Conservation (phyloP, 2,329 filamentous ascomycete species). For the Tolypocladium endophyticum region DNA sequence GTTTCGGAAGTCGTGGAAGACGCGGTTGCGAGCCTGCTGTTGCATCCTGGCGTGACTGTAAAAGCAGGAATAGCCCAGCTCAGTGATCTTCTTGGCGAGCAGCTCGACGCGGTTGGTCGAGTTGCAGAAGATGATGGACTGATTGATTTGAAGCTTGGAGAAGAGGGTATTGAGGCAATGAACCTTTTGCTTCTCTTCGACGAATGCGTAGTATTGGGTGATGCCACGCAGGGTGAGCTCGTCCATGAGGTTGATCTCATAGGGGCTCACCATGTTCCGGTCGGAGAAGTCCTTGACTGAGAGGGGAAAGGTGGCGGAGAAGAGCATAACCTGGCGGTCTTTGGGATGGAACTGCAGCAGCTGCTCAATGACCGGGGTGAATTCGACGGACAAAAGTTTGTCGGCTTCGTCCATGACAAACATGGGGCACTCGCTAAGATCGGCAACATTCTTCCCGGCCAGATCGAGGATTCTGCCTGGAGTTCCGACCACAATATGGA, state of each 20-base stretch:
- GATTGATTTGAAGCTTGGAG: conserved; percentile 98
- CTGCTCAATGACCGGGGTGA: conserved; percentile 95
- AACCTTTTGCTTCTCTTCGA: conserved; percentile 98
- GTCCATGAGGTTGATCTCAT: conserved; percentile 99
- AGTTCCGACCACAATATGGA: conserved; percentile 96
- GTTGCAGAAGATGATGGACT: conserved; percentile 99
- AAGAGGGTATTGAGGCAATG: conserved; percentile 98
- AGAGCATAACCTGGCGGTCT: conserved; percentile 98
- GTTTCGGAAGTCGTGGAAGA: conserved; percentile 98
- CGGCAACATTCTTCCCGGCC: conserved; percentile 91
- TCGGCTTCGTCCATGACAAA: conserved; percentile 99
- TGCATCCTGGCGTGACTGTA: conserved; percentile 99
- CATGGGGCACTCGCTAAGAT: conserved; percentile 90
- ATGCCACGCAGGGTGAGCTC: conserved; percentile 96
- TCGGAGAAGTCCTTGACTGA: conserved; percentile 98
- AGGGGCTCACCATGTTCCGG: conserved; percentile 92
- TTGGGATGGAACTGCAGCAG: conserved; percentile 91
- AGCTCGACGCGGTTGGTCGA: conserved; percentile 97
- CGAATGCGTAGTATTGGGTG: conserved; percentile 98
- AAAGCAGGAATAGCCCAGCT: conserved; percentile 97
- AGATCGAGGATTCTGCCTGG: conserved; percentile 93
- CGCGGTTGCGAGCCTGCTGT: conserved; percentile 90
- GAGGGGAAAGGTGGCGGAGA: conserved; percentile 93
- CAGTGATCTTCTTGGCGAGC: conserved; percentile 97
- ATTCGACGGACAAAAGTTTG: conserved; percentile 92